Conservation (phyloP, 495 filamentous ascomycete genomes). For the Pseudevernia furfuracea region DNA sequence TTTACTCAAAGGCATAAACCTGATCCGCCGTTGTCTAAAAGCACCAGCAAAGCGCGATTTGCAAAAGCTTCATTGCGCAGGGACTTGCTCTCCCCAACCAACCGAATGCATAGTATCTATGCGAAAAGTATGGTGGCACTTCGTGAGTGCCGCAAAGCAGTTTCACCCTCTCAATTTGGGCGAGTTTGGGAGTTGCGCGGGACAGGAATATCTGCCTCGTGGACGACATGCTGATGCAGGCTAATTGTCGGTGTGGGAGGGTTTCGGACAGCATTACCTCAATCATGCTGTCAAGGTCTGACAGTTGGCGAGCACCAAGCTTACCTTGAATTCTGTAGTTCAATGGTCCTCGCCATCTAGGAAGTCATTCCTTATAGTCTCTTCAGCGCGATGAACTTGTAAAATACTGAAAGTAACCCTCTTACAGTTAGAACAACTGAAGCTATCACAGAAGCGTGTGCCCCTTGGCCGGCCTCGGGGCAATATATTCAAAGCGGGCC, state of each 20-base stretch:
- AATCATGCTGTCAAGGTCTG: neutral
- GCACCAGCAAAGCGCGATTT: neutral
- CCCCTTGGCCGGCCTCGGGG: no score
- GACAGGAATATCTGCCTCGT: neutral
- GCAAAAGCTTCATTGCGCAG: neutral
- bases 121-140: conserved; percentile 30
- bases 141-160: neutral
- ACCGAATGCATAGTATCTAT: conserved; percentile 40
- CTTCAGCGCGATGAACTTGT: neutral
- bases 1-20: neutral
- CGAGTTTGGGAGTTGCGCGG: neutral
- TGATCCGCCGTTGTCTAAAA: neutral
- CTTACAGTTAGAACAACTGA: neutral
- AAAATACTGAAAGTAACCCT: neutral
- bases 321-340: neutral
- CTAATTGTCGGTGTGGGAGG: neutral
- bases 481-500: neutral
- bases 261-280: neutral
- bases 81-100: conserved; percentile 31
- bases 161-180: neutral
- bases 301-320: neutral
- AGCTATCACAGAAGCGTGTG: no score
- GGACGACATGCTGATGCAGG: neutral
- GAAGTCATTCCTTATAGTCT: neutral
- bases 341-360: neutral